A percentile compares a stretch with the other conserved stretches of the same genome.
Conservation (phyloP, 2,329 filamentous ascomycete genomes). For the Tolypocladium endophyticum region DNA sequence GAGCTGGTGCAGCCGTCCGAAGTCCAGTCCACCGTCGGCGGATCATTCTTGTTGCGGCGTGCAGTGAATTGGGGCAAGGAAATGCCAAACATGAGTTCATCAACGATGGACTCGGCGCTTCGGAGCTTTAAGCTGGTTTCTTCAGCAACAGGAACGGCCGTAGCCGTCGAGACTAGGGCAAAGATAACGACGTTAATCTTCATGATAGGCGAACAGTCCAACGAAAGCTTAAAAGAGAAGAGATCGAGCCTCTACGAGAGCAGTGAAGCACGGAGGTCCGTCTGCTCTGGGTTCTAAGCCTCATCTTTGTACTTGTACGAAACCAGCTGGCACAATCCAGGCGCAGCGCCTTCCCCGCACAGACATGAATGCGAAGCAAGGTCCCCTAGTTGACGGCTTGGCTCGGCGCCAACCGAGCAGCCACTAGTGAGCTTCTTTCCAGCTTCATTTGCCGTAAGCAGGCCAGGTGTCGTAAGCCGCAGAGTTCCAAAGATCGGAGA, state of each 20-base stretch:
- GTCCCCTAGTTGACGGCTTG: background rate
- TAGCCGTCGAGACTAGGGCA: constrained; percentile 10
- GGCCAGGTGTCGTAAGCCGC: background rate
- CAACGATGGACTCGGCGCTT: constrained; percentile 23
- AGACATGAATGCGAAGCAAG: background rate
- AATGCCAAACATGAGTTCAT: constrained; percentile 34
- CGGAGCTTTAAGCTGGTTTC: constrained; percentile 10
- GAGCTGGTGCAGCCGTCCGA: constrained; percentile 32
- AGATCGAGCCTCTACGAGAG: too few species aligned
- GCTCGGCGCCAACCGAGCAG: background rate
- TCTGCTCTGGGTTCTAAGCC: background rate
- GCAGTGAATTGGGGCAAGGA: constrained; percentile 30
- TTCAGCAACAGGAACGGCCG: constrained; percentile 10
- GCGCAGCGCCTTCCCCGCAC: background rate
- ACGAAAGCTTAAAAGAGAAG: background rate
- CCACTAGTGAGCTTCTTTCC: background rate
- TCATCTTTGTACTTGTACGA: background rate
- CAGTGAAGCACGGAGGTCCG: too few species aligned
- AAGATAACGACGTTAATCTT: constrained; percentile 17
- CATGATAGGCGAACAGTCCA: constrained; percentile 12
- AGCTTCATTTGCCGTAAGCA: background rate
- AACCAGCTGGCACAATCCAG: background rate
- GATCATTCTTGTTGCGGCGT: constrained; percentile 27
- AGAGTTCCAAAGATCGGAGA: background rate
- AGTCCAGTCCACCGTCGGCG: constrained; percentile 26